Evolutionary conservation across 164 flowering plant genomes (phyloP), one percentile per base, ranked within the genome.

Genomic region (Magnolia sinica): DNA sequence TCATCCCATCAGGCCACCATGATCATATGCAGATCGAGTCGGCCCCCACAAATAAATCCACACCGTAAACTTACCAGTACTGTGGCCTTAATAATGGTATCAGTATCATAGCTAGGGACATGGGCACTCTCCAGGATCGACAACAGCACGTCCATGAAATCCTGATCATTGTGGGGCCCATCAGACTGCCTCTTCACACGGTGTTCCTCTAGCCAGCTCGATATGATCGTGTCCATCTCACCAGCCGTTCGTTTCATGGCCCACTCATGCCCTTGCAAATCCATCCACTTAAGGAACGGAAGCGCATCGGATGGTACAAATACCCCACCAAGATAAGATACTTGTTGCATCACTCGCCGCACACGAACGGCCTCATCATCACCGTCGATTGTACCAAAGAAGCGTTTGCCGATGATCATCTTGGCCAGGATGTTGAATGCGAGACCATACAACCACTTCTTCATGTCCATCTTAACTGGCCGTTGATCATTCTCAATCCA

Each of bases 391-490:
- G 10, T 31, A 6, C 78, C 82, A 18, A 45, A 80, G 51, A 77
- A 85, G 31, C 85, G 50, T 72, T 86, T 87, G 73, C 88, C 88
- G 1, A 85, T 81, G 7, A 84, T 45, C 87, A 88, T 85, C 73
- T 82, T 72, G n/a, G 65, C 68, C 31, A 29, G 24, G 16, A 73
- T 29, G 64, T 72, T 72, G 19, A 72, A 24, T 10, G 50, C 52
- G 11, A 72, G 64, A 7, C 51, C 65, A 9, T 59, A 59, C 13
- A 72, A 18, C 64, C 68, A 49, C 27, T 66, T 14, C 70, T 49
- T 45, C 68, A 63, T 31, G 14, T 50, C 76, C 13, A 45, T 59
- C 51, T 13, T 31, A 14, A 18, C 31, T 11, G 69, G 37, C 51
- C 9, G 27, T 4, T 22, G 45, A 4, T 16, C 27, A 29, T 64